Percentiles rank a stretch among this genome's conserved stretches.
These are phyloP conservation scores for Acanthamoeba sp. DNA, from an alignment of 208 protist genomes.

Conservation along the genomic window DNA sequence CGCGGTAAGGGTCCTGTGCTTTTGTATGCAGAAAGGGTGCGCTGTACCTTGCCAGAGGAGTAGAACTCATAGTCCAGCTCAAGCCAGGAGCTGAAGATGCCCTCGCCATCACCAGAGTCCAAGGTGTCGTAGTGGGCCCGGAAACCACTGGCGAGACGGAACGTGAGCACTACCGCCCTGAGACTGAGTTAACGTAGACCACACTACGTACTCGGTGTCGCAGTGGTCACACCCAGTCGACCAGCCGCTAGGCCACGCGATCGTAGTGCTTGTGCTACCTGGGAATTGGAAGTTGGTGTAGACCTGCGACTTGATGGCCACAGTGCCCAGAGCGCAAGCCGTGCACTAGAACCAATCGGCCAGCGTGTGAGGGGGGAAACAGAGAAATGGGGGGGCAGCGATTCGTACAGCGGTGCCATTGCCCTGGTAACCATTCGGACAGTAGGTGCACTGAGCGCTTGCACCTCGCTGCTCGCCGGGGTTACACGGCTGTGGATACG, in stretches of 20 bases:
- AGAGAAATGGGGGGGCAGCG: not conserved
- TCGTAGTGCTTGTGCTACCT: not conserved
- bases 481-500: slow-evolving; percentile 2
- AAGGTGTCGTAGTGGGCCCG: slow-evolving; percentile 36
- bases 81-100: slow-evolving; percentile 71
- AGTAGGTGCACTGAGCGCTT: slow-evolving; percentile 35
- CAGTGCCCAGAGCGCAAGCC: not conserved
- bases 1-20: not conserved
- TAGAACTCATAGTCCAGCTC: slow-evolving; percentile 37
- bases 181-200: too few species aligned
- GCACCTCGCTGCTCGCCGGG: slow-evolving; percentile 28
- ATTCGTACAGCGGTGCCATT: not conserved
- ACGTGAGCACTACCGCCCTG: too few species aligned
- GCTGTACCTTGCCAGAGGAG: slow-evolving; percentile 3
- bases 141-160: not conserved
- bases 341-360: too few species aligned
- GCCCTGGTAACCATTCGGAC: not conserved
- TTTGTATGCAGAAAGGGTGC: too few species aligned
- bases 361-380: not conserved
- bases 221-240: slow-evolving; percentile 54
- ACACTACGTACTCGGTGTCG: slow-evolving; percentile 28
- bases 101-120: slow-evolving; percentile 70
- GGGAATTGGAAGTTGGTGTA: slow-evolving; percentile 22
- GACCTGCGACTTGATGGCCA: slow-evolving; percentile 59
- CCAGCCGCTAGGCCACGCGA: slow-evolving; percentile 18